Base-by-base conservation (phyloP, 2,329 filamentous ascomycete species). In the Mycocentrospora acerina region DNA sequence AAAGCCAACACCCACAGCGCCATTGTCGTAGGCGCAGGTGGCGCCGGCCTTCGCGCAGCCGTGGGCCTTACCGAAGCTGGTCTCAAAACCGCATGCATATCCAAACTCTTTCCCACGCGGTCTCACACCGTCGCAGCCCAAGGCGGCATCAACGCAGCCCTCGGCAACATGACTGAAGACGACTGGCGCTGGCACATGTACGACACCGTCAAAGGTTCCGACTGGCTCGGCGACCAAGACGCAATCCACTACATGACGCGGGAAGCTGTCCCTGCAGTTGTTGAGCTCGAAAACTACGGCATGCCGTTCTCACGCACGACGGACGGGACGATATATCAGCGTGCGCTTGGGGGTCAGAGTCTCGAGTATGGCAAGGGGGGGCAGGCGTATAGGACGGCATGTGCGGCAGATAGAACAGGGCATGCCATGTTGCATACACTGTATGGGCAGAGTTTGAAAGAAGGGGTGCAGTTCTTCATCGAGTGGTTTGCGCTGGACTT, bases 101-200 rank as follows among this genome's bases (percentile, higher is more conserved):
- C 78, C 19, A 83, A 83, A 60, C 70, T 83, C 24, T 83, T 83
- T 61, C 79, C 79, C 22, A 83, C 81, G 13, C 71, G 81, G 67
- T 79, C 75, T 52, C 80, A 83, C 64, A 84, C 80, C 9, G 81
- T 83, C 42, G 81, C 81, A n/a, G 81, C 81, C 16, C 81, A 84
- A 65, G 80, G 81, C 47, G 81, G 81, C 48, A 83, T 83, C 58
- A 80, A 80, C 58, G 77, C 77, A 8, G 77, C 77, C 3, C 62
- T 80, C 12, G 77, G 75, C 48, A 78, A 78, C 52, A 77, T 77
- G 73, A 72, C 71, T 26, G 64, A 72, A 50, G 77, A 80, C 56
- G 76, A 79, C 48, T 81, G 75, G 74, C 69, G 76, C 40, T 80
- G 77, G 77, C 77, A 81, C 57, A 77, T 79, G 73, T 81, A 80